Evolutionary conservation across 2,329 filamentous ascomycete genomes (phyloP).

Genomic region (Byssochlamys sp.): DNA sequence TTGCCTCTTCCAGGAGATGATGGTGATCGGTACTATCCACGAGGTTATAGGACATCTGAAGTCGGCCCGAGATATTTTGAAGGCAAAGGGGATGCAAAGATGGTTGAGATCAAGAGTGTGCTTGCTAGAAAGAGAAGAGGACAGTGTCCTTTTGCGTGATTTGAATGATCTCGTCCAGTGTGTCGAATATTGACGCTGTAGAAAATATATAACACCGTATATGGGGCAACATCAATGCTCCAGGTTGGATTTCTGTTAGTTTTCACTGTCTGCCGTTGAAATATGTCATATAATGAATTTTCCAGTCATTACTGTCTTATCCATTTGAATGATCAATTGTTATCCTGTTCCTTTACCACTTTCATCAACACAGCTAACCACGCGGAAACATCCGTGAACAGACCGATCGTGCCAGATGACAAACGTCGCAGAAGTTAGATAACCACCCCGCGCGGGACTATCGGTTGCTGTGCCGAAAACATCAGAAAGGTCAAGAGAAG

Average conservation of each 20-base stretch:
- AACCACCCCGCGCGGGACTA: not conserved
- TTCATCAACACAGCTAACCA: too few species aligned
- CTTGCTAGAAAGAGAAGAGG: slow-evolving; percentile 29
- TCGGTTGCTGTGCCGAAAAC: not conserved
- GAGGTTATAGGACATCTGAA: slow-evolving; percentile 45
- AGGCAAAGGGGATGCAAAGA: slow-evolving; percentile 45
- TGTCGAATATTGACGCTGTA: too few species aligned
- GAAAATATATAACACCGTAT: too few species aligned
- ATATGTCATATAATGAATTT: too few species aligned
- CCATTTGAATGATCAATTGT: too few species aligned
- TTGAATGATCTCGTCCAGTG: too few species aligned
- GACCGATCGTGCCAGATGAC: not conserved
- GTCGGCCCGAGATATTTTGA: slow-evolving; percentile 51
- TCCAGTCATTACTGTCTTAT: too few species aligned
- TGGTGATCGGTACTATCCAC: slow-evolving; percentile 37
- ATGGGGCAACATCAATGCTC: too few species aligned
- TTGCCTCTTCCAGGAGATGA: slow-evolving; percentile 40
- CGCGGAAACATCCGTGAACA: too few species aligned
- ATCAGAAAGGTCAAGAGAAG: not conserved
- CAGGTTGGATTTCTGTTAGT: too few species aligned
- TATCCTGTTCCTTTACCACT: too few species aligned
- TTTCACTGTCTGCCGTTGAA: too few species aligned
- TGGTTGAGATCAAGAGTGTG: slow-evolving; percentile 31
- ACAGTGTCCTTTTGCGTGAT: slow-evolving; percentile 40
- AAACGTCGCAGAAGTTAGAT: not conserved